These are phyloP conservation scores for Porcisia deanei DNA, from an alignment of 208 protist genomes.

Conservation along the genomic window DNA sequence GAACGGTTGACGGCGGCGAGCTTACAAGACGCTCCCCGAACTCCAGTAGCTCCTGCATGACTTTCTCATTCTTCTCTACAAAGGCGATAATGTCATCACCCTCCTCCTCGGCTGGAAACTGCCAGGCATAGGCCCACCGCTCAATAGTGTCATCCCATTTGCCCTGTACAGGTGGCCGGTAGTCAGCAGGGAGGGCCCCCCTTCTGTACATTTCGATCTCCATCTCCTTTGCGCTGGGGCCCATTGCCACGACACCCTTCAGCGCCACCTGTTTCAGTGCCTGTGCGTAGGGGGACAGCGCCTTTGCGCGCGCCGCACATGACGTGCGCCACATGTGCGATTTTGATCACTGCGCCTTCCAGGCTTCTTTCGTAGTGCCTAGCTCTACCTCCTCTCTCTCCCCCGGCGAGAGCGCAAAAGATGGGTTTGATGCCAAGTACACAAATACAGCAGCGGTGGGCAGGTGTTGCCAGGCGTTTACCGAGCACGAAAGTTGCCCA, in stretches of 20 bases:
- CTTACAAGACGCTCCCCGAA: constrained; percentile 58
- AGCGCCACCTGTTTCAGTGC: constrained; percentile 87
- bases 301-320: constrained; percentile 36
- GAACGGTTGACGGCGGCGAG: constrained; percentile 44
- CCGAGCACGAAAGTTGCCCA: not conserved
- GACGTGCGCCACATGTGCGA: constrained; percentile 11
- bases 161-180: constrained; percentile 78
- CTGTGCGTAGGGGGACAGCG: constrained; percentile 87
- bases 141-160: constrained; percentile 93
- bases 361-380: not conserved
- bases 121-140: constrained; percentile 92
- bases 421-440: not conserved
- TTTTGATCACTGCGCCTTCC: not conserved
- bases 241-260: constrained; percentile 69
- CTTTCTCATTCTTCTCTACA: constrained; percentile 52
- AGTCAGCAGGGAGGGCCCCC: constrained; percentile 78
- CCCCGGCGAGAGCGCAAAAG: not conserved
- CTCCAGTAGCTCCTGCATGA: constrained; percentile 63
- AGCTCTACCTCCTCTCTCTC: not conserved
- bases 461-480: not conserved
- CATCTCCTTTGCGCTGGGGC: constrained; percentile 79
- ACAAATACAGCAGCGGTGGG: not conserved
- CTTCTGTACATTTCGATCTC: constrained; percentile 84
- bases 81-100: constrained; percentile 51
- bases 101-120: constrained; percentile 88